Percentiles rank a stretch among this genome's conserved stretches.
phyloP scores from a whole-genome alignment of 495 filamentous ascomycete species.

The Hapsidospora chrysogenum region DNA sequence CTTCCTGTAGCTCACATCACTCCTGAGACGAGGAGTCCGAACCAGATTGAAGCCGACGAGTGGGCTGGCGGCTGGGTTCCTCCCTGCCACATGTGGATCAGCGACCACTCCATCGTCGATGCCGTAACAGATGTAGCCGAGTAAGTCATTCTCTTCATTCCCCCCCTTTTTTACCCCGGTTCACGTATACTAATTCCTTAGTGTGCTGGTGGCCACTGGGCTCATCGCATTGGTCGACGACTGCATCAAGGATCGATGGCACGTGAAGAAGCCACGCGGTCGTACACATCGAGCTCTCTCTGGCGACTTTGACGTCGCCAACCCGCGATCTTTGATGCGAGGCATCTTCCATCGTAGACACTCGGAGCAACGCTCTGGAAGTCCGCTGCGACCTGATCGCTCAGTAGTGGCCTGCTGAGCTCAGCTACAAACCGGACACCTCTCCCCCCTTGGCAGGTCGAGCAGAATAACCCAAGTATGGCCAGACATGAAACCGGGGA shows the following conservation, averaged over 20 bases:
- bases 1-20: slow-evolving; percentile 66
- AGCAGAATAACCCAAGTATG: too few species aligned
- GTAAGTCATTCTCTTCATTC: slow-evolving; percentile 42
- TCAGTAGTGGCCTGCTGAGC: too few species aligned
- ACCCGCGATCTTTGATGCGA: too few species aligned
- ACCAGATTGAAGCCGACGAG: slow-evolving; percentile 56
- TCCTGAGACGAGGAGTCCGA: slow-evolving; percentile 56
- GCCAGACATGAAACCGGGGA: too few species aligned
- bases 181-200: slow-evolving; percentile 16
- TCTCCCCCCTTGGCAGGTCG: too few species aligned
- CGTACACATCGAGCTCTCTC: too few species aligned
- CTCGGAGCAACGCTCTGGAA: too few species aligned
- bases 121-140: slow-evolving; percentile 70
- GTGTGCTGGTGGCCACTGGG: slow-evolving; percentile 79
- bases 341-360: too few species aligned
- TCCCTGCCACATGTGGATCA: slow-evolving; percentile 78
- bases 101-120: slow-evolving; percentile 48
- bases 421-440: too few species aligned
- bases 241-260: slow-evolving; percentile 68
- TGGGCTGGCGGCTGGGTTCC: slow-evolving; percentile 80
- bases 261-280: too few species aligned
- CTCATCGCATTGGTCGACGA: slow-evolving; percentile 86
- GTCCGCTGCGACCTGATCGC: too few species aligned
- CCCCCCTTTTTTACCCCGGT: background rate
- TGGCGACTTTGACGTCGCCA: too few species aligned